These are phyloP conservation scores for Pseudodiploospora longispora DNA, from an alignment of 2,329 filamentous ascomycete genomes.

Conservation along the genomic window DNA sequence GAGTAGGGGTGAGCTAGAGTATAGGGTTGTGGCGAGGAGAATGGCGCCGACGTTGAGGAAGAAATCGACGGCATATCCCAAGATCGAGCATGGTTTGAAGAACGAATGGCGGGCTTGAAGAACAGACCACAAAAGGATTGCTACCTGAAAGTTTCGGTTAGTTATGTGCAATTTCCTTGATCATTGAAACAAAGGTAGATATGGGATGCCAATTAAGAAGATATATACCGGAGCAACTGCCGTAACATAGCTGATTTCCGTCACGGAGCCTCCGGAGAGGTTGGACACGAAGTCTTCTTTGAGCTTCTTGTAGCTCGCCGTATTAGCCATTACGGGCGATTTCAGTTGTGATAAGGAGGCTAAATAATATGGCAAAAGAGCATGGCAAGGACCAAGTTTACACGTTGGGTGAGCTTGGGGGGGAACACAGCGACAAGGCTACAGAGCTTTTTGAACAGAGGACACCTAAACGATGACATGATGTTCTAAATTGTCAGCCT, in stretches of 20 bases:
- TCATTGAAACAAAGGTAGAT: not conserved
- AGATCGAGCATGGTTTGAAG: slow-evolving; percentile 65
- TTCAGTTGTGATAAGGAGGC: too few species aligned
- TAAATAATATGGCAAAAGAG: too few species aligned
- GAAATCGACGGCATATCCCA: slow-evolving; percentile 71
- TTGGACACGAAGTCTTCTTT: slow-evolving; percentile 97
- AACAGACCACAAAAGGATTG: slow-evolving; percentile 79
- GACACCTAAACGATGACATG: too few species aligned
- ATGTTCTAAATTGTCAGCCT: too few species aligned
- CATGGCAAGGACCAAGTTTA: too few species aligned
- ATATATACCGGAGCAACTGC: slow-evolving; percentile 68
- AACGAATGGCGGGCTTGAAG: slow-evolving; percentile 77
- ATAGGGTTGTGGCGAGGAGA: slow-evolving; percentile 79
- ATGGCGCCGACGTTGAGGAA: slow-evolving; percentile 77
- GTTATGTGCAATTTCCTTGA: not conserved
- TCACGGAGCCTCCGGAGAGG: slow-evolving; percentile 71
- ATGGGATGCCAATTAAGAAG: not conserved
- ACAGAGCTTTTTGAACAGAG: too few species aligned
- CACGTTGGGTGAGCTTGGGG: too few species aligned
- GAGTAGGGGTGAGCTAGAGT: slow-evolving; percentile 65
- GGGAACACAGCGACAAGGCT: too few species aligned
- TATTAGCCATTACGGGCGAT: slow-evolving; percentile 25
- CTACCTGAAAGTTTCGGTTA: slow-evolving; percentile 46
- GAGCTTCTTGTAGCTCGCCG: slow-evolving; percentile 69
- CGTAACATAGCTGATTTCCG: slow-evolving; percentile 82